Percentiles rank a stretch among this genome's conserved stretches.
phyloP scores from a whole-genome alignment of 257 asterid species.

The Solanum tarijense region DNA sequence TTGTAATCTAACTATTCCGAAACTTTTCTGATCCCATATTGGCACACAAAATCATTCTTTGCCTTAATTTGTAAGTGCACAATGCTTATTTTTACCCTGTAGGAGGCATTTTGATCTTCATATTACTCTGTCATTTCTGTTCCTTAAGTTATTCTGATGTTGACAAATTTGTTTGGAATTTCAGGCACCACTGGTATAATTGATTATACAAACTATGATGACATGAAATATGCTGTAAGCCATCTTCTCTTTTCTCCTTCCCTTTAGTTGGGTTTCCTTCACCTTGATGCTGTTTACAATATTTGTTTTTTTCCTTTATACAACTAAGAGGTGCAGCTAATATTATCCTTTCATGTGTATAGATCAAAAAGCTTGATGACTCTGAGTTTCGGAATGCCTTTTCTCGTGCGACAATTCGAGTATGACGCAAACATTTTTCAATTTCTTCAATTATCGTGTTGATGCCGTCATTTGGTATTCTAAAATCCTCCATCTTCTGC shows the following conservation, averaged over 20 bases:
- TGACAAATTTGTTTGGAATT: background rate
- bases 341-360: constrained; percentile 5
- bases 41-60: background rate
- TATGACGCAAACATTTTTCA: constrained; percentile 15
- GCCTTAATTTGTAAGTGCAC: background rate
- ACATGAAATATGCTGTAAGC: constrained; percentile 90
- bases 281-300: background rate
- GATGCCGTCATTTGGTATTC: background rate
- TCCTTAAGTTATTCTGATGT: background rate
- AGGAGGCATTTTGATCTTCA: background rate
- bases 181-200: constrained; percentile 88
- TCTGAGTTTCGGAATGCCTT: constrained; percentile 91
- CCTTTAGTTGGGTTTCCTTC: background rate
- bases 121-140: background rate
- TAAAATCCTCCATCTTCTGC: background rate
- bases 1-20: background rate
- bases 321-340: background rate
- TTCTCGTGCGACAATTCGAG: constrained; percentile 70
- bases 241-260: background rate
- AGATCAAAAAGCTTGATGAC: constrained; percentile 91
- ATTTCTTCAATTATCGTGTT: background rate
- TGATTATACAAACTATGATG: constrained; percentile 78
- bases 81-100: background rate
- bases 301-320: background rate
- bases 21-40: background rate